Evolutionary conservation across 2,329 filamentous ascomycete species (phyloP).

Genomic region (Xylariomycetidae sp.): DNA sequence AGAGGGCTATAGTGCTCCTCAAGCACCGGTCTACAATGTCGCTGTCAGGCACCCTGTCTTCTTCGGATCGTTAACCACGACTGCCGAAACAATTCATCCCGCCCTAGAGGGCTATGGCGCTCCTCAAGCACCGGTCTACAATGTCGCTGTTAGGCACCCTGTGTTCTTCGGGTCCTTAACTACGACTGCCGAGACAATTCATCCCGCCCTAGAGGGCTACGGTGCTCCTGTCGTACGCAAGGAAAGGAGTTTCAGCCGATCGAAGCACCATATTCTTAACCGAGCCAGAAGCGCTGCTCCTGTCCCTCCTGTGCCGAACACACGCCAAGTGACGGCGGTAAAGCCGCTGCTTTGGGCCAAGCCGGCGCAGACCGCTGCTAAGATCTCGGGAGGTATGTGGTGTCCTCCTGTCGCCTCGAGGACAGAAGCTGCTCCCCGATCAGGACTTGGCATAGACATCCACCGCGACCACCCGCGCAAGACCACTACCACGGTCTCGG

Average conservation of each 20-base stretch:
- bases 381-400: slow-evolving; percentile 8
- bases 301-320: neutral
- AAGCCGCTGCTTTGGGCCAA: slow-evolving; percentile 15
- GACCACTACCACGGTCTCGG: slow-evolving; percentile 1
- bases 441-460: neutral
- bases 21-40: too few relatives aligned
- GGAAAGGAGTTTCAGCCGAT: too few relatives aligned
- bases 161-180: slow-evolving; percentile 26
- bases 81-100: too few relatives aligned
- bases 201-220: slow-evolving; percentile 11
- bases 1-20: slow-evolving; percentile 1
- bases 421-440: neutral
- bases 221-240: too few relatives aligned
- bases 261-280: too few relatives aligned
- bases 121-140: slow-evolving; percentile 16
- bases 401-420: neutral
- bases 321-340: neutral
- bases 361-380: neutral
- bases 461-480: slow-evolving; percentile 2
- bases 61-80: slow-evolving; percentile 22
- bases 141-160: too few relatives aligned
- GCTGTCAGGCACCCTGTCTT: slow-evolving; percentile 31
- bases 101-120: slow-evolving; percentile 1
- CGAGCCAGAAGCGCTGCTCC: too few relatives aligned
- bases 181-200: too few relatives aligned